These are phyloP conservation scores for Hypomyces perniciosus DNA, from an alignment of 2,329 filamentous ascomycete genomes.

Conservation along the genomic window DNA sequence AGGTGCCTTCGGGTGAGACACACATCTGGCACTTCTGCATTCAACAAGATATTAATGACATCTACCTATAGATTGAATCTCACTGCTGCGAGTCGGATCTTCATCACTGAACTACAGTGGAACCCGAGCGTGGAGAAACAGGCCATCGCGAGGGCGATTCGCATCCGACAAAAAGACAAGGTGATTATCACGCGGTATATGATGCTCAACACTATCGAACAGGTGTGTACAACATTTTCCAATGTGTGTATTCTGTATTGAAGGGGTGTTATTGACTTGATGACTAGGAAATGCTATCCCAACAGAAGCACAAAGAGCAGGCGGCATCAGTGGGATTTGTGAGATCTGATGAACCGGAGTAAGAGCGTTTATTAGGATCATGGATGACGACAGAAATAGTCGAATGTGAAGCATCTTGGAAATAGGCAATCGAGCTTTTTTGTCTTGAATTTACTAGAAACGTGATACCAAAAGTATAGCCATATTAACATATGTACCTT, in stretches of 20 bases:
- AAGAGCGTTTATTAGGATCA: background rate
- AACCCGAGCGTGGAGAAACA: slow-evolving; percentile 48
- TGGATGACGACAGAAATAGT: background rate
- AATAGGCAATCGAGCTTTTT: background rate
- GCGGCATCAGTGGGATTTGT: background rate
- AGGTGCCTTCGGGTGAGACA: slow-evolving; percentile 41
- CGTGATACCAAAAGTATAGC: no score
- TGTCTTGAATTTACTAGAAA: no score
- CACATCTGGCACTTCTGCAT: background rate
- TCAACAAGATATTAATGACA: background rate
- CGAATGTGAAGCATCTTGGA: background rate
- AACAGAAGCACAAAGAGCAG: slow-evolving; percentile 5
- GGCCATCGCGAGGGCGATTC: slow-evolving; percentile 42
- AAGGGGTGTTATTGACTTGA: background rate
- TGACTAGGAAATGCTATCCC: slow-evolving; percentile 9
- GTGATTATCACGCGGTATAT: slow-evolving; percentile 43
- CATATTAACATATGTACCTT: no score
- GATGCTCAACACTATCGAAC: slow-evolving; percentile 36
- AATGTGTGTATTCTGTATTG: background rate
- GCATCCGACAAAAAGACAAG: slow-evolving; percentile 38
- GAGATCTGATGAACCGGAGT: background rate
- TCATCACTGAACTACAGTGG: slow-evolving; percentile 50
- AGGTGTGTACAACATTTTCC: slow-evolving; percentile 26
- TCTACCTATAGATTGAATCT: slow-evolving; percentile 41
- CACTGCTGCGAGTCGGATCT: slow-evolving; percentile 40